Percentiles rank a stretch among this genome's conserved stretches.
Evolutionary conservation across 345 rosid genomes (phyloP).

Genomic region (Durio zibethinus): DNA sequence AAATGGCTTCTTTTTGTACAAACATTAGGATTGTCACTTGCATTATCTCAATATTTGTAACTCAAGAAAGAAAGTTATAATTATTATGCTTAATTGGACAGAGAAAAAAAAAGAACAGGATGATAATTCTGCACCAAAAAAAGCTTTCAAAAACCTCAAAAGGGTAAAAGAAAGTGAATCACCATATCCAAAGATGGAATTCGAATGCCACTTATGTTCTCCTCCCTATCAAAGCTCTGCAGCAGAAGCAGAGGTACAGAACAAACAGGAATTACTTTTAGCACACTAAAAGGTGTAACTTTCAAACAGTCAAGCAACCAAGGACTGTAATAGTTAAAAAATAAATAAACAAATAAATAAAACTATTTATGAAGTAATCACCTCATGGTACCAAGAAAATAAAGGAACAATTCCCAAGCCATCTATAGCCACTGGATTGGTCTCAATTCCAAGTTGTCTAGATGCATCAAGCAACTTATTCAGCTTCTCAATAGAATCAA

Average conservation of each 20-base stretch:
- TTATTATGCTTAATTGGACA: background rate
- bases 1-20: background rate
- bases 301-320: background rate
- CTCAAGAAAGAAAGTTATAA: background rate
- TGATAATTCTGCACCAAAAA: background rate
- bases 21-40: background rate
- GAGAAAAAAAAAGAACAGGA: background rate
- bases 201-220: conserved; percentile 40
- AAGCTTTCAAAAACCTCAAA: conserved; percentile 30
- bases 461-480: conserved; percentile 57
- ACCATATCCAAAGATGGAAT: conserved; percentile 64
- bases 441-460: conserved; percentile 50
- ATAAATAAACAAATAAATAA: background rate
- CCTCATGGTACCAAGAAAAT: conserved; percentile 75
- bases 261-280: background rate
- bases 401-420: conserved; percentile 59
- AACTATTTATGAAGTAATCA: conserved; percentile 20
- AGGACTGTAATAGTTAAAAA: background rate
- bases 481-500: conserved; percentile 62
- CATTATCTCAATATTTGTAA: background rate
- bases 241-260: conserved; percentile 9
- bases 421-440: conserved; percentile 35
- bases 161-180: conserved; percentile 50
- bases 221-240: conserved; percentile 64
- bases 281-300: background rate